Base-by-base conservation (phyloP, 257 asterid genomes). In the Gynochthodes officinalis region DNA sequence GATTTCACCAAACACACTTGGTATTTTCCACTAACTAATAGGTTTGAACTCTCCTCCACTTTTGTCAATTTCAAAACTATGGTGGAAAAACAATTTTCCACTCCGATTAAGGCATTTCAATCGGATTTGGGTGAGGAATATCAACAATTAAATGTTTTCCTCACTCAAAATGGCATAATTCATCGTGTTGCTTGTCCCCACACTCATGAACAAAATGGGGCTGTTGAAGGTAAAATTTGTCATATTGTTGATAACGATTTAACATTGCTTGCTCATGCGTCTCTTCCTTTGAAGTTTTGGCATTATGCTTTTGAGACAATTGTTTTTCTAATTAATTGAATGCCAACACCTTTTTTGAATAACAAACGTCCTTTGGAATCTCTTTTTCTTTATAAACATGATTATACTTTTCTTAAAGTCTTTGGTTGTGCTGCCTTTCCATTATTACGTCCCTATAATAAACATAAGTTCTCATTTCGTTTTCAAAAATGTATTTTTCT, bases 41-140 rank as follows among this genome's bases (percentile, higher is more conserved):
- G 27, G 44, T 46, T 30, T n/a, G n/a, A n/a, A n/a, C n/a, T n/a
- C n/a, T n/a, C n/a, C n/a, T n/a, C n/a, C n/a, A n/a, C n/a, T n/a
- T 67, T 48, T 49, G 3, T 8, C 11, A 46, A 43, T 44, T 67
- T 3, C 27, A 21, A 67, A 13, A 0, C 18, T 19, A 3, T 14
- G 12, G 40, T 44, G 43, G 57, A 42, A 18, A 16, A 18, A 8
- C 55, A 65, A 13, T 65, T 65, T 21, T 25, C 11, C 15, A 8
- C 18, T 12, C 27, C 4, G 44, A 67, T 67, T 21, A 67, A 67
- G 44, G 9, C 4, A 9, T 21, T 67, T 14, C 71, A 67, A 67
- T 43, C 58, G 43, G 40, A 67, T 44, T 67, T 57, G 58, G 58
- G 71, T 5, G 71, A 58, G 27, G 58, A 67, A 18, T 67, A 67